A percentile compares a stretch with the other conserved stretches of the same genome.
Conservation (phyloP, 768 basidiomycete species). For the Kwoniella sp. region DNA sequence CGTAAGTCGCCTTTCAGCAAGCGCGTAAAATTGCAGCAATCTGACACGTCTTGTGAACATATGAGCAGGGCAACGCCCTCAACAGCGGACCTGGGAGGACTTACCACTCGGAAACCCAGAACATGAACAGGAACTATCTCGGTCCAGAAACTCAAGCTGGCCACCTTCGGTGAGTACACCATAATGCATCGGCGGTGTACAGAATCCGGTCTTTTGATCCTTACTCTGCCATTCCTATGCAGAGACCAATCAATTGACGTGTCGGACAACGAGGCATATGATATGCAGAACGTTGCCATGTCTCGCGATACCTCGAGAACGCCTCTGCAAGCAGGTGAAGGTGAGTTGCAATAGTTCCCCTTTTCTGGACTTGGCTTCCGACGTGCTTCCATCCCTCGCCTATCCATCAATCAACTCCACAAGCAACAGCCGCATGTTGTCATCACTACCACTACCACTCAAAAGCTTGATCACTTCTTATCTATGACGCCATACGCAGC, state of each 20-base stretch:
- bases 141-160: conserved; percentile 13
- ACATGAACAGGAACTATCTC: conserved; percentile 27
- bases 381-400: not conserved
- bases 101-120: conserved; percentile 19
- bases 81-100: conserved; percentile 3
- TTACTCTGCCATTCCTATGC: not conserved
- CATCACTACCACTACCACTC: too few relatives aligned
- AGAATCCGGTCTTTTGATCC: not conserved
- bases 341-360: conserved; percentile 2
- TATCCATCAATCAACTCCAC: not conserved
- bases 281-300: conserved; percentile 14
- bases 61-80: conserved; percentile 16
- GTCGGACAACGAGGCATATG: conserved; percentile 12
- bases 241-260: conserved; percentile 28
- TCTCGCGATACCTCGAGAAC: conserved; percentile 14
- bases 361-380: not conserved
- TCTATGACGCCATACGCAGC: conserved; percentile 7
- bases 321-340: conserved; percentile 14
- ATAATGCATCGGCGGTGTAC: not conserved
- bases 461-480: too few relatives aligned
- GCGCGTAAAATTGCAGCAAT: too few relatives aligned
- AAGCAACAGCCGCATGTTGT: not conserved
- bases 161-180: conserved; percentile 22
- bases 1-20: too few relatives aligned
- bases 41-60: too few relatives aligned